Base-by-base conservation (phyloP, 2,329 filamentous ascomycete genomes). In the Cercospora janseana region DNA sequence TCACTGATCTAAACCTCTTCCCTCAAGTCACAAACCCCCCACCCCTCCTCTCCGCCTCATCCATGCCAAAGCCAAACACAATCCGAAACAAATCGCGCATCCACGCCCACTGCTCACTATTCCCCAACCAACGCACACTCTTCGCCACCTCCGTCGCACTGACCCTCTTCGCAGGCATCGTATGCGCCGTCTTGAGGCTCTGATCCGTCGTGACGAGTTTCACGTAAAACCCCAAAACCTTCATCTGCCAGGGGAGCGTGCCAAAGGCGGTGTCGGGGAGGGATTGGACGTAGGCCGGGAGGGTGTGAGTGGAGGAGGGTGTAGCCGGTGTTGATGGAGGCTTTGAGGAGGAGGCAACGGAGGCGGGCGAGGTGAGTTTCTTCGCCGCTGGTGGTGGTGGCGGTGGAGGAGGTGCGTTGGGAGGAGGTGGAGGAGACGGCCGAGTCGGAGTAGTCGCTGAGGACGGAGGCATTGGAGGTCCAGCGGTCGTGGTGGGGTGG, bases 311-410 rank as follows among this genome's bases (percentile, higher is more conserved):
- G 2, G 72, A 65, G 15, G 81, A 77, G 85, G 52, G 81, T 79
- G 70, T 86, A 95, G 8, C 90, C 90, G 3, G 86, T 80, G 64
- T 92, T 91, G 73, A 92, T 84, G 18, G 90, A 91, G 1, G 91
- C 89, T 66, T 90, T 90, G 31, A 94, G 75, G 27, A 94, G 75
- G 7, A 96, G 77, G 10, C 85, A 77, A 69, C 91, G 93, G 35
- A 95, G 77, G 9, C 88, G 82, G 8, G 82, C 79, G 27, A 95
- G 78, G 60, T 93, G 89, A 12, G 82, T 74, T 60, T 95, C 88
- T 68, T 94, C 89, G 2, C 77, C 74, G 10, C 79, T 72, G 1
- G 83, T 81, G 0, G 83, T 81, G 0, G 82, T 79, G 1, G 85
- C 87, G 1, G 85, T 90, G 1, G 85, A 83, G 1, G 87, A 88